These are phyloP conservation scores for Calonectria ilicicola DNA, from an alignment of 2,329 filamentous ascomycete species.

Conservation along the genomic window DNA sequence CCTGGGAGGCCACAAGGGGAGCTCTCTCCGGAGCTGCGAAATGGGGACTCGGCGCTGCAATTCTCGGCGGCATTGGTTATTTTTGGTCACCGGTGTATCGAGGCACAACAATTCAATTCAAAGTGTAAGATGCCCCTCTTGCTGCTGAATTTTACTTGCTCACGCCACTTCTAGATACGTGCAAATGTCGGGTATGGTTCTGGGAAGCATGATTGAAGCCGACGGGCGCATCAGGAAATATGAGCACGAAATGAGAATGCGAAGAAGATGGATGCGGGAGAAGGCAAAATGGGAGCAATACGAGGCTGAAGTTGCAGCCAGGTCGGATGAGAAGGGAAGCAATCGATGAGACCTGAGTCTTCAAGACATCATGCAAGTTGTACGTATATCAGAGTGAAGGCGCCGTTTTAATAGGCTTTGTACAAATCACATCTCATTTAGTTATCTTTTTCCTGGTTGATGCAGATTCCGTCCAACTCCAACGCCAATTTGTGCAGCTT, in stretches of 20 bases:
- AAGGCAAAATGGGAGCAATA: slow-evolving; percentile 77
- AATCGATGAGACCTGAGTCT: slow-evolving; percentile 9
- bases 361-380: slow-evolving; percentile 21
- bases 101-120: slow-evolving; percentile 79
- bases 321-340: slow-evolving; percentile 53
- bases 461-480: slow-evolving; percentile 39
- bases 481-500: slow-evolving; percentile 50
- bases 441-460: slow-evolving; percentile 30
- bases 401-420: slow-evolving; percentile 32
- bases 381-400: slow-evolving; percentile 33
- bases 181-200: slow-evolving; percentile 88
- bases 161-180: slow-evolving; percentile 69
- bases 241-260: slow-evolving; percentile 73
- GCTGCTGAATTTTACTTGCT: slow-evolving; percentile 1
- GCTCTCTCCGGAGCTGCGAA: slow-evolving; percentile 75
- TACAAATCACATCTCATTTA: slow-evolving; percentile 38
- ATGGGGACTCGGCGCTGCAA: slow-evolving; percentile 76
- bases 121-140: slow-evolving; percentile 68
- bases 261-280: slow-evolving; percentile 73
- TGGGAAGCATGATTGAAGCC: slow-evolving; percentile 82
- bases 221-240: slow-evolving; percentile 76
- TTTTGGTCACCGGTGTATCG: slow-evolving; percentile 78
- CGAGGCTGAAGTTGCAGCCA: slow-evolving; percentile 67
- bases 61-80: slow-evolving; percentile 73
- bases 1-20: slow-evolving; percentile 78